Evolutionary conservation across 192 early-diverging fungal genomes (phyloP), one percentile per base, ranked within the genome.

Genomic region (Rhizophagus clarus): DNA sequence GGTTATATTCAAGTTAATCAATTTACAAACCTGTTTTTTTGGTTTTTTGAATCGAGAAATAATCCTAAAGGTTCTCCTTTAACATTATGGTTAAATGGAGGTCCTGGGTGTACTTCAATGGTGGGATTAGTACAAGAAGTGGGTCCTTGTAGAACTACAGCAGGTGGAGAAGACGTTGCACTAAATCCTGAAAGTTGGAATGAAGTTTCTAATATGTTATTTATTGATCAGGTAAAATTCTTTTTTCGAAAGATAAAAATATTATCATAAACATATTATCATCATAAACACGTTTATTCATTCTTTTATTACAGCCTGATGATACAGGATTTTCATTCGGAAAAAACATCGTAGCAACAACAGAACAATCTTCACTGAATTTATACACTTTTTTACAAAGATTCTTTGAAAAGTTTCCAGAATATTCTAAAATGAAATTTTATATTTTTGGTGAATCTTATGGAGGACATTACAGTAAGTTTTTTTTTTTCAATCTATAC

Each of bases 1-100:
- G 68, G 68, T 0, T 70, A 70, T 40, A 31, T 70, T 8, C n/a
- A 34, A 24, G 17, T 70, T 15, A 12, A 24, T 31, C 68, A 24
- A 17, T 24, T 32, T 37, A 22, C 37, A 8, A 31, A 70, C 10
- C 10, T 70, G 5, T 70, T 95, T 88, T 96, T 95, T 85, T 96
- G 95, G 94, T 99, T 99, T 89, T 98, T 99, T 85, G 97, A 97
- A 84, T 93, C 94, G 4, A 93, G 95, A 80, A 88, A 89, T 73
- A 85, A 88, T 63, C 91, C 92, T n/a, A 82, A 85, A 80, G 88
- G 84, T 37, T 96, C 95, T 74, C 97, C 97, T 7, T 82, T 93
- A 34, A 80, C 91, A 3, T 81, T 95, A 61, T 94, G 92, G 90
- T 81, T 95, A 76, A 95, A 94, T 74, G 93, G 94, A 37, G 95